A percentile compares a stretch with the other conserved stretches of the same genome.
Conservation (phyloP, 345 rosid genomes). For the Citrus australasica region DNA sequence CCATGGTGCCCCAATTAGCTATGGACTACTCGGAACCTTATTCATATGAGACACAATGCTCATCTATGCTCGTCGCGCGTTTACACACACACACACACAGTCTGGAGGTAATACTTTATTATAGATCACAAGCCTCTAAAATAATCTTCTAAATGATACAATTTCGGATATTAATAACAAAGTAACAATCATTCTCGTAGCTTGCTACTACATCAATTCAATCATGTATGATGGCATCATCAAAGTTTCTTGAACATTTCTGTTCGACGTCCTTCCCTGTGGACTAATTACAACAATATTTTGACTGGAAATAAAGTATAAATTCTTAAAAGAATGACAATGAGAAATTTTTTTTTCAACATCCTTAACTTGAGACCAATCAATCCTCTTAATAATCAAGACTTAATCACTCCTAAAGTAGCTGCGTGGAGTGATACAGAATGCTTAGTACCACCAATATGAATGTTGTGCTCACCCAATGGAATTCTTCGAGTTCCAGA, state of each 20-base stretch:
- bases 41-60: no score
- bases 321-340: not conserved
- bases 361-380: not conserved
- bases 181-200: no score
- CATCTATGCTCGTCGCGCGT: no score
- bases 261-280: not conserved
- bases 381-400: constrained; percentile 14
- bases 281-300: constrained; percentile 2
- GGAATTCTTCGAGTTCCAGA: constrained; percentile 83
- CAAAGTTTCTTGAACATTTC: not conserved
- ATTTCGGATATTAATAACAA: no score
- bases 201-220: not conserved
- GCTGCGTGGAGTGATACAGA: constrained; percentile 63
- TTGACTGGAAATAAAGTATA: not conserved
- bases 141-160: no score
- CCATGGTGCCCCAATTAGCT: no score
- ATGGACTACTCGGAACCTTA: no score
- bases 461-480: constrained; percentile 67
- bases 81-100: rapidly evolving
- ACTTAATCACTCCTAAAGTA: constrained; percentile 47
- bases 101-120: no score
- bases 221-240: not conserved
- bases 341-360: not conserved
- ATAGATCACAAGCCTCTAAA: no score
- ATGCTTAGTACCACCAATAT: constrained; percentile 58